Conservation (phyloP, 1,284 basidiomycete genomes). For the Moesziomyces sp. region DNA sequence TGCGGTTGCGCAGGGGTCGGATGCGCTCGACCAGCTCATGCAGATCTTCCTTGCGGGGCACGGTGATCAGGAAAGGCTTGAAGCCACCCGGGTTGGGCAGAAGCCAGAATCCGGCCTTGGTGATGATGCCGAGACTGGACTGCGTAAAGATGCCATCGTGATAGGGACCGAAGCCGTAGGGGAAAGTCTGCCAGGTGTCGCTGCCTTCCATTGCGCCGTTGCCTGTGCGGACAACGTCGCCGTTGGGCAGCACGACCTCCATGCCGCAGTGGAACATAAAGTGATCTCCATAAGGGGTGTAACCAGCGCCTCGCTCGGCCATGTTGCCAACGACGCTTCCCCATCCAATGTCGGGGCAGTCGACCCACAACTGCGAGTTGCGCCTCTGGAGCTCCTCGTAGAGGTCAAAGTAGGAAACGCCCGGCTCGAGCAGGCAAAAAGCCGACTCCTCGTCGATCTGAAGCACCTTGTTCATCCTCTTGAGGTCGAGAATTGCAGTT, state of each 20-base stretch:
- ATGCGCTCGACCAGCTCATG: slow-evolving; percentile 32
- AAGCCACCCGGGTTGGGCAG: slow-evolving; percentile 52
- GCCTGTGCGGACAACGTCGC: slow-evolving; percentile 51
- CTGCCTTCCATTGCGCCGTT: slow-evolving; percentile 45
- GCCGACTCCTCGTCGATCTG: slow-evolving; percentile 48
- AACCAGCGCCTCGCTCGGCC: slow-evolving; percentile 46
- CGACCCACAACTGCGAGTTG: slow-evolving; percentile 51
- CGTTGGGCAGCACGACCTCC: slow-evolving; percentile 53
- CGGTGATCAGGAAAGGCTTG: slow-evolving; percentile 52
- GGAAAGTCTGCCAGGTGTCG: slow-evolving; percentile 51
- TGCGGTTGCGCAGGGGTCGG: slow-evolving; percentile 37
- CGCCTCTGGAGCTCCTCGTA: slow-evolving; percentile 48
- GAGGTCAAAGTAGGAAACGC: slow-evolving; percentile 55
- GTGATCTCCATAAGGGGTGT: slow-evolving; percentile 42
- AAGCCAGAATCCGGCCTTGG: slow-evolving; percentile 52
- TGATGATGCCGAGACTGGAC: slow-evolving; percentile 29
- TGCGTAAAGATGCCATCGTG: slow-evolving; percentile 59
- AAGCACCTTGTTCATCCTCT: slow-evolving; percentile 55
- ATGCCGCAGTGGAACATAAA: slow-evolving; percentile 50
- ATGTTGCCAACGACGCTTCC: slow-evolving; percentile 51
- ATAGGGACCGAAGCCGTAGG: slow-evolving; percentile 46
- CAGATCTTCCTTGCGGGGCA: slow-evolving; percentile 43
- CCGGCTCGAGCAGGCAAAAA: slow-evolving; percentile 48
- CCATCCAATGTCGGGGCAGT: slow-evolving; percentile 42
- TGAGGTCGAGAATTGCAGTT: slow-evolving; percentile 41